Conservation (phyloP, 2,329 filamentous ascomycete genomes). For the Sarocladium oryzae region DNA sequence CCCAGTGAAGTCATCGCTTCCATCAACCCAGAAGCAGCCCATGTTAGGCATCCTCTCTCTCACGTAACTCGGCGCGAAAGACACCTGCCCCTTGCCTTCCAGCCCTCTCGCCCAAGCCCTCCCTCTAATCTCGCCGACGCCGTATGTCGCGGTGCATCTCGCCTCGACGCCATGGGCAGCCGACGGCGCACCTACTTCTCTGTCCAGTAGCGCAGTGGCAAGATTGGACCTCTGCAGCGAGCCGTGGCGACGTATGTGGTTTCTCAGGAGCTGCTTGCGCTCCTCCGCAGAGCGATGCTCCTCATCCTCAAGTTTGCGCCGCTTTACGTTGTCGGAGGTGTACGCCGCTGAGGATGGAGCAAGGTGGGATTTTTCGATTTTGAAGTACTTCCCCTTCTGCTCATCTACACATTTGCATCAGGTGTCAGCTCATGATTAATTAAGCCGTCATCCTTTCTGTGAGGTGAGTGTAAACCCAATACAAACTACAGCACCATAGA, state of each 20-base stretch:
- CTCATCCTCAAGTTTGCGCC: constrained; percentile 40
- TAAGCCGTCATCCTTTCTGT: too few relatives aligned
- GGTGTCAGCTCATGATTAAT: too few relatives aligned
- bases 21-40: constrained; percentile 32
- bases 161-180: background rate
- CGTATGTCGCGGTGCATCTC: constrained; percentile 14
- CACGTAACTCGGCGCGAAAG: constrained; percentile 25
- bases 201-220: constrained; percentile 18
- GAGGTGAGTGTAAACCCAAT: too few relatives aligned
- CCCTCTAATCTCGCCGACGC: constrained; percentile 20
- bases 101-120: constrained; percentile 33
- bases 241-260: constrained; percentile 31
- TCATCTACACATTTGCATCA: constrained; percentile 40
- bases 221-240: constrained; percentile 28
- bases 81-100: constrained; percentile 32
- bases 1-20: constrained; percentile 30
- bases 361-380: constrained; percentile 51
- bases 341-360: constrained; percentile 42
- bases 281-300: constrained; percentile 20
- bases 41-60: constrained; percentile 27
- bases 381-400: constrained; percentile 61
- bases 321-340: constrained; percentile 52
- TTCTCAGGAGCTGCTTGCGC: constrained; percentile 24
- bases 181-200: constrained; percentile 18
- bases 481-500: too few relatives aligned